Conservation (phyloP, 208 protist species). For the Trypanosoma scelopori region DNA sequence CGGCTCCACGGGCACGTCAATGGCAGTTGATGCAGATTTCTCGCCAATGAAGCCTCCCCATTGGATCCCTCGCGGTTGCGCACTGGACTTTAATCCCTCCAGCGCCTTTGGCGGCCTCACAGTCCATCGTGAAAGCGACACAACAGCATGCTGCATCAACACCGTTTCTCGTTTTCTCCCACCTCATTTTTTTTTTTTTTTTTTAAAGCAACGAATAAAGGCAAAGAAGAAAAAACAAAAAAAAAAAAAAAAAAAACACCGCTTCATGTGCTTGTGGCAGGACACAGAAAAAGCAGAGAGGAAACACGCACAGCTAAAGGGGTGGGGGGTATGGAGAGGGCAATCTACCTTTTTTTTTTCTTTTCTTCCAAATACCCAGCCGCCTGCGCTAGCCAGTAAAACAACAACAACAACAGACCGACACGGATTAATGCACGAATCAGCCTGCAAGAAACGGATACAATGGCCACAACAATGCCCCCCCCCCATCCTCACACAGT, state of each 20-base stretch:
- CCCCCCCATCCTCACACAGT: too few species aligned
- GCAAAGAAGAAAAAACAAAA: background rate
- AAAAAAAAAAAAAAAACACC: conserved; percentile 3
- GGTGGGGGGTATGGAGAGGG: too few species aligned
- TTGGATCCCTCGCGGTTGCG: conserved; percentile 1
- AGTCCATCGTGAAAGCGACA: conserved; percentile 7
- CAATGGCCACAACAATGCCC: too few species aligned
- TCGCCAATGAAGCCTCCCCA: conserved; percentile 25
- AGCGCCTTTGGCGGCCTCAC: conserved; percentile 20
- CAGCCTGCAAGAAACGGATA: too few species aligned
- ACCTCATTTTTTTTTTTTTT: conserved; percentile 7
- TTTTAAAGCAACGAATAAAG: too few species aligned
- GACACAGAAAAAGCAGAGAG: background rate
- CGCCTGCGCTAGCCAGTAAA: background rate
- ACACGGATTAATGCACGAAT: too few species aligned
- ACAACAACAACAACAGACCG: background rate
- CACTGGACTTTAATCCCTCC: background rate
- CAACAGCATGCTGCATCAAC: conserved; percentile 1
- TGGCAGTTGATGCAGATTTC: conserved; percentile 6
- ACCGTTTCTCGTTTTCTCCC: background rate
- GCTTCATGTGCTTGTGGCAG: background rate
- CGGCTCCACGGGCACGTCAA: conserved; percentile 16
- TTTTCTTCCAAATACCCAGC: too few species aligned
- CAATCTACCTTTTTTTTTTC: too few species aligned
- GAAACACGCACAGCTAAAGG: too few species aligned